Percentiles rank a stretch among this genome's conserved stretches.
These are phyloP conservation scores for Coffea canephora DNA, from an alignment of 257 asterid genomes.

Conservation along the genomic window DNA sequence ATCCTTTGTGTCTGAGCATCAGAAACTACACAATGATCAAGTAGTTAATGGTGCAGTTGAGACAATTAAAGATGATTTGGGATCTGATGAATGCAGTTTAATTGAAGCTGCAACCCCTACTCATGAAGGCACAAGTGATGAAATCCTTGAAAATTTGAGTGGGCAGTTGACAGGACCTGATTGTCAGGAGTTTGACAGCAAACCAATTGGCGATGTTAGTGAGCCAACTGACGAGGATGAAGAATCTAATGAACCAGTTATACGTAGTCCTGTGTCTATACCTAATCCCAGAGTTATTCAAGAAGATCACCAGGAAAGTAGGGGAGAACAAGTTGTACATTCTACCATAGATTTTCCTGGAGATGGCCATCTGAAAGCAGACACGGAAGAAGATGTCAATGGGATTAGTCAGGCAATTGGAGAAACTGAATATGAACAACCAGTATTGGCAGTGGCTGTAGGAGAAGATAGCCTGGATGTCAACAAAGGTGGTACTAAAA, in stretches of 20 bases:
- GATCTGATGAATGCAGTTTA: slow-evolving; percentile 8
- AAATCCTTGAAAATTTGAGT: slow-evolving; percentile 1
- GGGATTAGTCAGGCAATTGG: slow-evolving; percentile 20
- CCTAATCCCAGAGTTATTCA: slow-evolving; percentile 17
- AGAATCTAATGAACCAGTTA: slow-evolving; percentile 22
- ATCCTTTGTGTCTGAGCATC: slow-evolving; percentile 27
- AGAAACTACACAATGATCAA: slow-evolving; percentile 23
- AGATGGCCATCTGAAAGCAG: slow-evolving; percentile 16
- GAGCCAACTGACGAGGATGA: slow-evolving; percentile 21
- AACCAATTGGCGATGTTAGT: neutral
- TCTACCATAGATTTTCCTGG: slow-evolving; percentile 19
- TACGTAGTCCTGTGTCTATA: slow-evolving; percentile 21
- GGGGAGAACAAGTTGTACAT: slow-evolving; percentile 11
- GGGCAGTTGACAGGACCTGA: neutral
- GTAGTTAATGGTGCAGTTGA: slow-evolving; percentile 8
- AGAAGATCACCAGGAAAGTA: slow-evolving; percentile 22
- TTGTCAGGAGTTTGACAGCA: slow-evolving; percentile 3
- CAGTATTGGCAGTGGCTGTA: slow-evolving; percentile 11
- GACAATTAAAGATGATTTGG: neutral
- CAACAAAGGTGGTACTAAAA: slow-evolving; percentile 6
- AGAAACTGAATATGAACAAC: slow-evolving; percentile 25
- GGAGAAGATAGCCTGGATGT: slow-evolving; percentile 22
- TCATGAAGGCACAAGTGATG: slow-evolving; percentile 10
- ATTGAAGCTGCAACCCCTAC: neutral
- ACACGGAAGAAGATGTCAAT: slow-evolving; percentile 5